A percentile compares a stretch with the other conserved stretches of the same genome.
These are phyloP conservation scores for Elasticomyces elasticus DNA, from an alignment of 495 filamentous ascomycete genomes.

Conservation along the genomic window DNA sequence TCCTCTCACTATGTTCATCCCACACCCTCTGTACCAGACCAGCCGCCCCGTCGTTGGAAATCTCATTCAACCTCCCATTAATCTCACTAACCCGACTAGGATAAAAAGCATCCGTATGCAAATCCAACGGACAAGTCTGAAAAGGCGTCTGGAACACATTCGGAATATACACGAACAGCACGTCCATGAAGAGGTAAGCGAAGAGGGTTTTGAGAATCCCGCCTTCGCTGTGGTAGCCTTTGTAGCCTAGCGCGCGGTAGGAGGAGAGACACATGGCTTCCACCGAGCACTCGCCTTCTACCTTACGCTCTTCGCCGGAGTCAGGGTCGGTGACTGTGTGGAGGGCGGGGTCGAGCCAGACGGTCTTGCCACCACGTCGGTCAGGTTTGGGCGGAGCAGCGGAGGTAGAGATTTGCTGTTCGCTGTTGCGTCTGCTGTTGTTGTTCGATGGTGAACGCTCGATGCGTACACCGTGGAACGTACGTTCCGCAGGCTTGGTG, in stretches of 20 bases:
- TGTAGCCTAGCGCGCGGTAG: slow-evolving; percentile 79
- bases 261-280: slow-evolving; percentile 86
- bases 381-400: slow-evolving; percentile 14
- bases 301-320: slow-evolving; percentile 39
- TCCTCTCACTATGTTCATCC: slow-evolving; percentile 50
- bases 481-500: slow-evolving; percentile 61
- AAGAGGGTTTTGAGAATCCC: slow-evolving; percentile 86
- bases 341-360: slow-evolving; percentile 60
- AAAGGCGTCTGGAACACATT: slow-evolving; percentile 95
- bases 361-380: slow-evolving; percentile 58
- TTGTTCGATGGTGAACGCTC: slow-evolving; percentile 39
- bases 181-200: slow-evolving; percentile 83
- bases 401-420: slow-evolving; percentile 16
- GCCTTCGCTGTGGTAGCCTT: slow-evolving; percentile 87
- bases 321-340: slow-evolving; percentile 4
- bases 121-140: slow-evolving; percentile 86
- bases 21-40: slow-evolving; percentile 58
- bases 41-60: slow-evolving; percentile 47
- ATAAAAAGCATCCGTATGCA: slow-evolving; percentile 92
- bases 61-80: slow-evolving; percentile 75
- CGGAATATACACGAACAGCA: slow-evolving; percentile 85
- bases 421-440: slow-evolving; percentile 22
- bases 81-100: slow-evolving; percentile 75
- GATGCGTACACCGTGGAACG: slow-evolving; percentile 65
- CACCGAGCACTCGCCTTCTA: slow-evolving; percentile 62